These are phyloP conservation scores for Fusarium ambrosium DNA, from an alignment of 2,329 filamentous ascomycete species.

Conservation along the genomic window DNA sequence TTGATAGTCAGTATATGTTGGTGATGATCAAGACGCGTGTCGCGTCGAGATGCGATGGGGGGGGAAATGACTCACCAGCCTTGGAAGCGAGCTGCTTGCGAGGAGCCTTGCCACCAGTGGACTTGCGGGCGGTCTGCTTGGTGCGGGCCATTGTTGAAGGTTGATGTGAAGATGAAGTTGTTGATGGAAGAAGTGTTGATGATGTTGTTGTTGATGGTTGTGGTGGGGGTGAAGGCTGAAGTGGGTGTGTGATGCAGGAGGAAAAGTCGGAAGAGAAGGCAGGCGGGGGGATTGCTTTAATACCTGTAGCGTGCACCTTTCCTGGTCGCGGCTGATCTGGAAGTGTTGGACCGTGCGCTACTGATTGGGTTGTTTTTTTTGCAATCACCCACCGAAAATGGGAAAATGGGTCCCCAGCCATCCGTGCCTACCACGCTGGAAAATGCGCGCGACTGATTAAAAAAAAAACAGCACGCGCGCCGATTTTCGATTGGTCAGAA, in stretches of 20 bases:
- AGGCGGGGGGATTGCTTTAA: constrained; percentile 62
- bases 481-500: constrained; percentile 47
- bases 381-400: constrained; percentile 45
- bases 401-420: constrained; percentile 28
- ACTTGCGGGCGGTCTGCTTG: constrained; percentile 80
- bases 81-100: constrained; percentile 99
- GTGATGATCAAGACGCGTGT: constrained; percentile 20
- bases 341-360: constrained; percentile 39
- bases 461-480: constrained; percentile 39
- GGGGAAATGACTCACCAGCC: constrained; percentile 68
- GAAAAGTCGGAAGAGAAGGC: constrained; percentile 52
- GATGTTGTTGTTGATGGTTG: constrained; percentile 42
- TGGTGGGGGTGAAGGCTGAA: constrained; percentile 49
- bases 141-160: constrained; percentile 71
- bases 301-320: constrained; percentile 52
- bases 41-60: constrained; percentile 16
- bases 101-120: constrained; percentile 82
- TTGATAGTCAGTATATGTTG: constrained; percentile 23
- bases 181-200: constrained; percentile 46
- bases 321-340: constrained; percentile 55
- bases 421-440: constrained; percentile 21
- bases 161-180: constrained; percentile 50
- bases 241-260: constrained; percentile 60
- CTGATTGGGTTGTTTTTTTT: constrained; percentile 39
- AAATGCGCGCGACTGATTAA: constrained; percentile 36